These are phyloP conservation scores for Monosporozyma aquatica DNA, from an alignment of 805 yeast genomes.

Conservation along the genomic window DNA sequence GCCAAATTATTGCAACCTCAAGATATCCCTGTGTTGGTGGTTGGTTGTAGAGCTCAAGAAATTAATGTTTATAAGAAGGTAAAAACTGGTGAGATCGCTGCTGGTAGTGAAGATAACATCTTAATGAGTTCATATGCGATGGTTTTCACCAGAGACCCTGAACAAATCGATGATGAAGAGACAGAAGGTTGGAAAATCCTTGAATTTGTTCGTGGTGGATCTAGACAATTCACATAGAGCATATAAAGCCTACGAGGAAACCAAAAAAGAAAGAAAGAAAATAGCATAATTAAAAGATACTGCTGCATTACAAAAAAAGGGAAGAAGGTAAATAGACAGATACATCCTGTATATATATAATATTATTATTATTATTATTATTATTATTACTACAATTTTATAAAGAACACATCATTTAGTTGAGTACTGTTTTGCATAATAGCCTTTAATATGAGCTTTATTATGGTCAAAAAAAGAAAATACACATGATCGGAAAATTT, in stretches of 20 bases:
- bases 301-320: conserved; percentile 1
- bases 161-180: conserved; percentile 77
- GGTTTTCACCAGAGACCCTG: conserved; percentile 90
- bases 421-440: too few relatives aligned
- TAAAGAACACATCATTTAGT: too few relatives aligned
- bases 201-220: conserved; percentile 90
- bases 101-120: conserved; percentile 91
- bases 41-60: conserved; percentile 95
- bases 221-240: conserved; percentile 62
- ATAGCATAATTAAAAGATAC: background rate
- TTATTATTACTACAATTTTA: too few relatives aligned
- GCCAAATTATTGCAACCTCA: conserved; percentile 84
- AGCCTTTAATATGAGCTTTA: too few relatives aligned
- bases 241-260: background rate
- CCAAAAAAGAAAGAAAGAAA: too few relatives aligned
- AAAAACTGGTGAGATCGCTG: conserved; percentile 89
- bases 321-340: too few relatives aligned
- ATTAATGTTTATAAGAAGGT: conserved; percentile 79
- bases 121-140: conserved; percentile 89
- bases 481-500: conserved; percentile 1
- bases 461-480: too few relatives aligned
- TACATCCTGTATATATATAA: conserved; percentile 1
- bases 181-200: conserved; percentile 97
- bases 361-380: background rate
- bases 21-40: conserved; percentile 85